Evolutionary conservation across 768 basidiomycete species (phyloP).

Genomic region (Coprinopsis cinerea): DNA sequence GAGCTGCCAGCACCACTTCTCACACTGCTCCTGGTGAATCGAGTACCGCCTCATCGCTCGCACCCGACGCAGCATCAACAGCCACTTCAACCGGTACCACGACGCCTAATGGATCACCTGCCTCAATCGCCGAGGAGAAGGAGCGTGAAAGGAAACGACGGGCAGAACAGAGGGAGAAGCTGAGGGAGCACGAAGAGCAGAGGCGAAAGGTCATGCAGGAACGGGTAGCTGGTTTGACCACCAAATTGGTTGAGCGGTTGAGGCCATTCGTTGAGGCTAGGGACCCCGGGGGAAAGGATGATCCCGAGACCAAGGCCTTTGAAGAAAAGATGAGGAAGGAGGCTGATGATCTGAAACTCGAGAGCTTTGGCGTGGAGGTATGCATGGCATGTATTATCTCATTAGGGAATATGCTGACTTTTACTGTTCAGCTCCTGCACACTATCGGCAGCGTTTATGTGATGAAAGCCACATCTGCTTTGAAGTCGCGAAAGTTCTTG

Average conservation of each 20-base stretch:
- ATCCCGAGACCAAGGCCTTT: conserved; percentile 78
- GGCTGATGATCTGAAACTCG: conserved; percentile 92
- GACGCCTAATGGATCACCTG: conserved; percentile 10
- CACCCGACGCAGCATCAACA: conserved; percentile 3
- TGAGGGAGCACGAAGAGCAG: conserved; percentile 77
- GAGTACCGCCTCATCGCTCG: conserved; percentile 1
- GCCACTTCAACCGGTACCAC: conserved; percentile 8
- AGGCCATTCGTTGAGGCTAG: conserved; percentile 90
- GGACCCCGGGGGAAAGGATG: conserved; percentile 71
- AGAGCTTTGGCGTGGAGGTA: conserved; percentile 96
- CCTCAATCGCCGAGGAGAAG: conserved; percentile 18
- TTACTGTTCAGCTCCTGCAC: conserved; percentile 62
- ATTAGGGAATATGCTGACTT: not conserved
- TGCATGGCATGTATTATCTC: conserved; percentile 13
- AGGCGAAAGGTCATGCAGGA: conserved; percentile 73
- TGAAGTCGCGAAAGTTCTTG: conserved; percentile 88
- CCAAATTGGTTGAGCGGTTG: conserved; percentile 79
- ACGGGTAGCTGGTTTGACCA: conserved; percentile 66
- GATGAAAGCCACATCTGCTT: conserved; percentile 84
- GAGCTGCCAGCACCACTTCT: too few relatives aligned
- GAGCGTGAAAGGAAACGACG: conserved; percentile 45
- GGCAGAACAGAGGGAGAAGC: conserved; percentile 80
- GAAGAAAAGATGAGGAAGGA: conserved; percentile 73
- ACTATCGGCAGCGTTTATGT: conserved; percentile 90
- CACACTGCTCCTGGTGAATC: conserved; percentile 14